Percentiles rank a stretch among this genome's conserved stretches.
Evolutionary conservation across 352 stramenopile genomes (phyloP).

Genomic region (Phytophthora melonis): DNA sequence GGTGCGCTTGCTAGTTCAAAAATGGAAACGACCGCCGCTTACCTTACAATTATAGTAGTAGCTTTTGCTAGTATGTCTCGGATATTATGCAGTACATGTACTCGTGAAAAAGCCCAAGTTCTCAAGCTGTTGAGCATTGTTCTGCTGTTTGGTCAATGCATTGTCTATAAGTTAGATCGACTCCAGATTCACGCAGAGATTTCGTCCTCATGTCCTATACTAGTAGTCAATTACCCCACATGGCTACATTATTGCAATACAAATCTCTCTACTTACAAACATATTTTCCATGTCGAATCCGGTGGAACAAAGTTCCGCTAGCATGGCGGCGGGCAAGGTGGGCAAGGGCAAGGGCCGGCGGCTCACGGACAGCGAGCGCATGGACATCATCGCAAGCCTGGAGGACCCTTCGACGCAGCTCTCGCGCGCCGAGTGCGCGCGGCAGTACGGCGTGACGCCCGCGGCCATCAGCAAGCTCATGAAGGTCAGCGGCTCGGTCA

Average conservation of each 20-base stretch:
- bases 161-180: too few species aligned
- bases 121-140: too few species aligned
- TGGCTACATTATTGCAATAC: not conserved
- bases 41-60: too few species aligned
- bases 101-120: too few species aligned
- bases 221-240: too few species aligned
- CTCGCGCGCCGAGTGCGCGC: slow-evolving; percentile 67
- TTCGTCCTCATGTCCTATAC: too few species aligned
- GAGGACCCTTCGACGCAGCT: slow-evolving; percentile 62
- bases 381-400: slow-evolving; percentile 77
- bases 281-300: not conserved
- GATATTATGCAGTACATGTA: too few species aligned
- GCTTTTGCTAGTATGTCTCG: too few species aligned
- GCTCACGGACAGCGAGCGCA: slow-evolving; percentile 77
- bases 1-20: not conserved
- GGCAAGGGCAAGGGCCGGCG: slow-evolving; percentile 51
- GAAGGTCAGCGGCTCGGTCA: slow-evolving; percentile 74
- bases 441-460: slow-evolving; percentile 71
- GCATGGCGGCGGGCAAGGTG: not conserved
- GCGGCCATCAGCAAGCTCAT: slow-evolving; percentile 85
- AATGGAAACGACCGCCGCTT: not conserved
- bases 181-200: too few species aligned
- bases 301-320: too few species aligned
- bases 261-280: not conserved
- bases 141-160: too few species aligned